Percentiles rank a stretch among this genome's conserved stretches.
These are phyloP conservation scores for Rhizodiscina lignyota DNA, from an alignment of 495 filamentous ascomycete genomes.

Conservation along the genomic window DNA sequence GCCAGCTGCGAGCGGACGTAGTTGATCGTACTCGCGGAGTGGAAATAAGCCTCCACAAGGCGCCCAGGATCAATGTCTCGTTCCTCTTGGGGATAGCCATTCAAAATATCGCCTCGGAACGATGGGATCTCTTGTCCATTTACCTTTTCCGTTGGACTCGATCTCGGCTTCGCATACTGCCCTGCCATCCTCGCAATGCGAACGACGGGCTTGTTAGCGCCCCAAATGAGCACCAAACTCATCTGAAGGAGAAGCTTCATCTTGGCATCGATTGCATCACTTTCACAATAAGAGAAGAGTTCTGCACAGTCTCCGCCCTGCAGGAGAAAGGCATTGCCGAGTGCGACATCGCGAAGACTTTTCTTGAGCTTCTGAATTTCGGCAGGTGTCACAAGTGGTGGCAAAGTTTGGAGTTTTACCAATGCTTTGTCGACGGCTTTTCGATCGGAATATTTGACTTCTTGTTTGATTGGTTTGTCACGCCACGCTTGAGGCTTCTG, in stretches of 20 bases:
- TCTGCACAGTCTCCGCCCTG: conserved; percentile 97
- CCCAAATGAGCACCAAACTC: conserved; percentile 85
- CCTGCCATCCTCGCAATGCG: conserved; percentile 92
- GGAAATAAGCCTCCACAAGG: conserved; percentile 84
- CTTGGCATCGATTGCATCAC: conserved; percentile 75
- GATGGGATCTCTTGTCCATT: conserved; percentile 69
- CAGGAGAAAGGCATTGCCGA: conserved; percentile 84
- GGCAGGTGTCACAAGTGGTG: conserved; percentile 75
- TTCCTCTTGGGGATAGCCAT: conserved; percentile 60
- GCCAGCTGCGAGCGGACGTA: conserved; percentile 71
- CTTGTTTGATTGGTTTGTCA: conserved; percentile 81
- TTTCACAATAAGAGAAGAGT: conserved; percentile 90
- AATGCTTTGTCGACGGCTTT: conserved; percentile 45
- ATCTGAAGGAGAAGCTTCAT: conserved; percentile 94
- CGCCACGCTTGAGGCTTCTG: too few relatives aligned
- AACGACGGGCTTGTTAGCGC: conserved; percentile 78
- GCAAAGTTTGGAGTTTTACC: conserved; percentile 55
- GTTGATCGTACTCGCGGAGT: conserved; percentile 86
- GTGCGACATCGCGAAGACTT: conserved; percentile 65
- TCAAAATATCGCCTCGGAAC: conserved; percentile 90
- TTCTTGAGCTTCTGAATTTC: conserved; percentile 69
- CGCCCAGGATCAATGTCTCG: conserved; percentile 65
- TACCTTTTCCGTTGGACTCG: conserved; percentile 68
- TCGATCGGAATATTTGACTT: conserved; percentile 60
- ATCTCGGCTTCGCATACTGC: conserved; percentile 91